Evolutionary conservation across 2,329 filamentous ascomycete species (phyloP).

Genomic region (Fusarium lateritium): DNA sequence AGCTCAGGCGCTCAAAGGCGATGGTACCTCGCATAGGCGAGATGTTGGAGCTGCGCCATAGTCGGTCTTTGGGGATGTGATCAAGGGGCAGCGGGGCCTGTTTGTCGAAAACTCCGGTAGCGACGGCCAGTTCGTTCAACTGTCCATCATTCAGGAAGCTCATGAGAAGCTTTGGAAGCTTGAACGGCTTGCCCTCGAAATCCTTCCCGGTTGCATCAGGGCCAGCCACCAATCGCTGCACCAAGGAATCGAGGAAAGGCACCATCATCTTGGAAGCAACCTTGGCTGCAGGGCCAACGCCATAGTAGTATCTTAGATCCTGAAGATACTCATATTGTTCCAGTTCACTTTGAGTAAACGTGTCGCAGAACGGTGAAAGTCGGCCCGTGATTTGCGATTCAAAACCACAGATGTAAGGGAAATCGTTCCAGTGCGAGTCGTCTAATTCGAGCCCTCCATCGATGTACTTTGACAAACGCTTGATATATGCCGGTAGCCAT

Average conservation of each 20-base stretch:
- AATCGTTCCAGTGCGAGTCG: constrained; percentile 67
- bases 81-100: constrained; percentile 65
- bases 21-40: constrained; percentile 76
- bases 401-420: constrained; percentile 80
- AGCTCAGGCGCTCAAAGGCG: constrained; percentile 74
- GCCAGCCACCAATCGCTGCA: constrained; percentile 67
- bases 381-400: constrained; percentile 77
- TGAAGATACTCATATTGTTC: constrained; percentile 76
- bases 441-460: constrained; percentile 69
- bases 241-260: constrained; percentile 69
- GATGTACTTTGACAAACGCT: constrained; percentile 68
- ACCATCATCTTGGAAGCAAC: constrained; percentile 72
- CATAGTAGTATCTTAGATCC: constrained; percentile 78
- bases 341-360: constrained; percentile 74
- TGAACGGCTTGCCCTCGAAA: constrained; percentile 62
- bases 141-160: constrained; percentile 78
- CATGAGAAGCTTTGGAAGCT: constrained; percentile 70
- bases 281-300: constrained; percentile 69
- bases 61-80: constrained; percentile 61
- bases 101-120: constrained; percentile 73
- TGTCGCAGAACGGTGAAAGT: constrained; percentile 73
- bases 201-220: constrained; percentile 64
- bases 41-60: constrained; percentile 70
- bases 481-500: constrained; percentile 67
- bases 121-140: constrained; percentile 72